Evolutionary conservation across 106 monocot genomes (phyloP), one percentile per base, ranked within the genome.

Genomic region (Platanthera guangdongensis): DNA sequence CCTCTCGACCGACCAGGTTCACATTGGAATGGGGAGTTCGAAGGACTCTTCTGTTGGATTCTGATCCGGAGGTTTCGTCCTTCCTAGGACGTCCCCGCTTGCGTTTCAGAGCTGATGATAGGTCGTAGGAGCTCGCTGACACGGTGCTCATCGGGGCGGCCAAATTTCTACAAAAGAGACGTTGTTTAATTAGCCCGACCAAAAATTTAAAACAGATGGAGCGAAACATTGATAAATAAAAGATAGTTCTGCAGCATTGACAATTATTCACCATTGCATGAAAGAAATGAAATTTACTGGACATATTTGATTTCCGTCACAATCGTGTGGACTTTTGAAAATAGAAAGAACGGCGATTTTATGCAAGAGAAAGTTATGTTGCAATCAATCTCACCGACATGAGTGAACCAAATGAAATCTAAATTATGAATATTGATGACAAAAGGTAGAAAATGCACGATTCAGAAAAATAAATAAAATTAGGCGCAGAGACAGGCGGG

Each of bases 21-120:
- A 79, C 25, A 73, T 70, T 57, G 13, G 51, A 49, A 64, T 25
- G 25, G 18, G 19, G 5, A 48, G 46, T 22, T 9, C 60, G 74
- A 51, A 12, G 50, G 6, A 47, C 12, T 67, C 83, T 85, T 46
- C 65, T 68, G 13, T 71, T 73, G 16, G 75, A 45, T 59, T 83
- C 84, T 21, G 86, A 68, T 52, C 51, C 75, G 47, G 68, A 74
- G 57, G 53, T 57, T 21, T 83, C 85, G 64, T 83, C 85, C 68
- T 92, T 92, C 16, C 87, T 76, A 73, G 92, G 87, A 8, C 87
- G 87, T 14, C 92, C 92, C 73, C 92, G 87, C 68, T 87, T 87
- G 51, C 92, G 89, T 64, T 80, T 90, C 16, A 48, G 81, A 22
- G 53, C 39, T 32, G 12, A 83, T 49, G 78, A 60, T 57, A 83